These are phyloP conservation scores for Mesembryanthemum crystallinum DNA, from an alignment of 148 eudicot genomes.

Conservation along the genomic window DNA sequence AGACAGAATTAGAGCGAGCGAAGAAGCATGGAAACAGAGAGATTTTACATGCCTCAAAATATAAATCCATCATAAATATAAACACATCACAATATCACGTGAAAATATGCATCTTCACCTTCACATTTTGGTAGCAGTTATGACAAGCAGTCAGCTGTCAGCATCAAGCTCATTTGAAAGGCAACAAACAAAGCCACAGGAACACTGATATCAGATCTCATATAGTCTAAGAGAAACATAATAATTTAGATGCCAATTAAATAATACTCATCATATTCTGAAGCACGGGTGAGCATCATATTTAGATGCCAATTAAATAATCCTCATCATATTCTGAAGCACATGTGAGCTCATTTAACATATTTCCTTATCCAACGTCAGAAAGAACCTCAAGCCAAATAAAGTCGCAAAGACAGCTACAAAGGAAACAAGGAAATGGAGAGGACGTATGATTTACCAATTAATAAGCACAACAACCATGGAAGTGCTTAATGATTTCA, in stretches of 20 bases:
- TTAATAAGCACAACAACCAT: slow-evolving; percentile 77
- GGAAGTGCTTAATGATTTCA: slow-evolving; percentile 72
- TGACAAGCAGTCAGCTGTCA: background rate
- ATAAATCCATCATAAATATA: background rate
- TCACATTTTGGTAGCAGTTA: background rate
- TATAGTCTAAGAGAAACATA: background rate
- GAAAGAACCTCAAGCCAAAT: background rate
- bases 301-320: background rate
- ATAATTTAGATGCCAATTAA: too few relatives aligned
- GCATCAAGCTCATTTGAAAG: background rate
- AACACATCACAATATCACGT: background rate
- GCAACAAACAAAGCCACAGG: background rate
- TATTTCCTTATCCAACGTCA: background rate
- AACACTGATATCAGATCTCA: background rate
- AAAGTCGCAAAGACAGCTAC: background rate
- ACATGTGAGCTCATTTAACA: background rate
- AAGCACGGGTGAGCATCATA: background rate
- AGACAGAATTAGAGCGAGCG: background rate
- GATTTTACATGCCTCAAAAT: background rate
- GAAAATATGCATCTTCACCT: background rate
- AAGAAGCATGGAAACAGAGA: background rate
- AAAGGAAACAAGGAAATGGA: background rate
- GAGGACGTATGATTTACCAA: slow-evolving; percentile 43
- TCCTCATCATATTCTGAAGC: background rate
- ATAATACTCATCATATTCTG: background rate